Percentiles rank a stretch among this genome's conserved stretches.
phyloP scores from a whole-genome alignment of 306 rosid species.

The Rosa lucieae region DNA sequence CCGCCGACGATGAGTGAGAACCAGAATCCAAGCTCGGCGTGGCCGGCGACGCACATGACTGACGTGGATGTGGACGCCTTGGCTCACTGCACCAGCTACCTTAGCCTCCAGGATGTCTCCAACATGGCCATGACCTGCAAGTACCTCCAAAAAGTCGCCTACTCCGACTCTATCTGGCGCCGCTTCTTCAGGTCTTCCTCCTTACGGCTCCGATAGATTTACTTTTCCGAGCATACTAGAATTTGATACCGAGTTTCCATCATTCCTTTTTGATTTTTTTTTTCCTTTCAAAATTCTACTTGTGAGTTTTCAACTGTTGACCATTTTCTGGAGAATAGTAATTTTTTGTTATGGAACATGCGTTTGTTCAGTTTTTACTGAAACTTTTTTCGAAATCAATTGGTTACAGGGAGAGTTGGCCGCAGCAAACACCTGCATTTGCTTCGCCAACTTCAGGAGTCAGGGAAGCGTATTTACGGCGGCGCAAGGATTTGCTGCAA shows the following conservation, averaged over 20 bases:
- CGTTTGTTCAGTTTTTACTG: neutral
- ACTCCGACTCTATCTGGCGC: constrained; percentile 73
- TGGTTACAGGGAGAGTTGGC: constrained; percentile 56
- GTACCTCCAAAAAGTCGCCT: constrained; percentile 55
- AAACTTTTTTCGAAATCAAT: neutral
- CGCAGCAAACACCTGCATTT: constrained; percentile 19
- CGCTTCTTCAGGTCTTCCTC: constrained; percentile 52
- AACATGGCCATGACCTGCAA: constrained; percentile 66
- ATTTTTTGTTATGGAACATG: neutral
- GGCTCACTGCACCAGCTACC: constrained; percentile 51
- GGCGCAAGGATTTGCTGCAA: constrained; percentile 46
- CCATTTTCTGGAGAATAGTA: neutral
- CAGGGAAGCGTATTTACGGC: constrained; percentile 56
- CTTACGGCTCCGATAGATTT: no score
- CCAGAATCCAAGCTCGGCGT: constrained; percentile 6
- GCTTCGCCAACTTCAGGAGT: constrained; percentile 32
- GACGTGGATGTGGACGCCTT: constrained; percentile 62
- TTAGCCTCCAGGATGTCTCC: constrained; percentile 59
- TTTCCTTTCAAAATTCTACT: no score
- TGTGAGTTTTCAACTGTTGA: no score
- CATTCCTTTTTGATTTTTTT: no score
- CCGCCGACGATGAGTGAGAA: neutral
- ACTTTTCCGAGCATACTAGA: neutral
- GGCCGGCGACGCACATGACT: constrained; percentile 29
- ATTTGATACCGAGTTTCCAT: no score